Conservation (phyloP, 306 rosid genomes). For the Pachyrhizus erosus region DNA sequence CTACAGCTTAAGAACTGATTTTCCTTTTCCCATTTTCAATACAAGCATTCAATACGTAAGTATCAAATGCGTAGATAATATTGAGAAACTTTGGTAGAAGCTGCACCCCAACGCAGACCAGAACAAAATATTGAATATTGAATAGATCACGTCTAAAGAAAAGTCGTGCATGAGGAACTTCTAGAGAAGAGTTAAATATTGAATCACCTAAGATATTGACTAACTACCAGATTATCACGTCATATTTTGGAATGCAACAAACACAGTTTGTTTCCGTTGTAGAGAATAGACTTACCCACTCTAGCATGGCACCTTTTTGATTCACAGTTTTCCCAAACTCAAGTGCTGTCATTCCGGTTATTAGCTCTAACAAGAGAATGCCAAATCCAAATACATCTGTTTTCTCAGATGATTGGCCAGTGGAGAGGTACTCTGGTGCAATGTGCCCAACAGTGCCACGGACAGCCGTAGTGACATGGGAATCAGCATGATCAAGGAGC, state of each 20-base stretch:
- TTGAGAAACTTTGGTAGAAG: not conserved
- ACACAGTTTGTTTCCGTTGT: constrained; percentile 15
- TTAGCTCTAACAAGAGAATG: constrained; percentile 91
- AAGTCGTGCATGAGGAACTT: not conserved
- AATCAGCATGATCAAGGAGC: constrained; percentile 94
- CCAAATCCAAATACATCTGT: constrained; percentile 98
- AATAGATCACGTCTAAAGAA: not conserved
- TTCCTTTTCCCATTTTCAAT: constrained; percentile 8
- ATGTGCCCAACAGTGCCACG: constrained; percentile 99
- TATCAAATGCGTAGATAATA: not conserved
- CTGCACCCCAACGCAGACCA: not conserved
- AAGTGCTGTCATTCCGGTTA: constrained; percentile 94
- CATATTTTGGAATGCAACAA: constrained; percentile 1
- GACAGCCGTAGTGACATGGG: constrained; percentile 98
- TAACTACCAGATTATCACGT: not conserved
- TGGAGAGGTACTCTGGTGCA: constrained; percentile 97
- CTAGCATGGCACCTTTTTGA: constrained; percentile 95
- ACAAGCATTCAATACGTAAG: not conserved
- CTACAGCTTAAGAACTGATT: not conserved
- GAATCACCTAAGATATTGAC: constrained; percentile 9
- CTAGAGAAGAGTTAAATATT: not conserved
- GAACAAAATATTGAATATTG: not conserved
- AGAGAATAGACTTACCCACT: constrained; percentile 78
- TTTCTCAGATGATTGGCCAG: constrained; percentile 98
- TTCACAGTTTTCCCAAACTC: constrained; percentile 88